These are phyloP conservation scores for Hirschfeldia incana DNA, from an alignment of 345 rosid species.

Conservation along the genomic window DNA sequence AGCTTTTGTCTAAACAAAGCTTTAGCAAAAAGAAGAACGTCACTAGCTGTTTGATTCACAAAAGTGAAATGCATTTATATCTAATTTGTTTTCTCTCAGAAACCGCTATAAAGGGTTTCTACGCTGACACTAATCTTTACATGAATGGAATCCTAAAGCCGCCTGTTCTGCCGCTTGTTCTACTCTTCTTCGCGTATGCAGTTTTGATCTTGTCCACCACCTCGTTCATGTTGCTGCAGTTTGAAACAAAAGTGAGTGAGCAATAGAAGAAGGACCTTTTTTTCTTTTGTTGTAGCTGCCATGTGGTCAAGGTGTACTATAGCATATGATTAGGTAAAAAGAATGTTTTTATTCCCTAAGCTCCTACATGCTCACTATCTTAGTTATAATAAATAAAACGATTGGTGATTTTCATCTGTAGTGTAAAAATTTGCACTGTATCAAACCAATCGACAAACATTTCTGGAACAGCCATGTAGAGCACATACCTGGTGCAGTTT, in stretches of 20 bases:
- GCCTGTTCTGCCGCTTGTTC: conserved; percentile 47
- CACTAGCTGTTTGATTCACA: neutral
- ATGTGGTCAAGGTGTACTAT: neutral
- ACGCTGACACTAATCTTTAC: conserved; percentile 36
- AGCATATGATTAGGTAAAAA: neutral
- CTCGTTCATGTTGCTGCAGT: conserved; percentile 86
- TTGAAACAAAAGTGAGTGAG: conserved; percentile 12
- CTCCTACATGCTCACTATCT: conserved; percentile 1
- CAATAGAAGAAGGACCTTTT: neutral
- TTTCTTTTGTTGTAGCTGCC: neutral
- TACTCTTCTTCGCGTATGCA: conserved; percentile 73
- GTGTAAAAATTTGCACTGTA: neutral
- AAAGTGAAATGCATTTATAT: conserved; percentile 12
- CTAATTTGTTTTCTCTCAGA: neutral
- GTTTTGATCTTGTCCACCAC: conserved; percentile 89
- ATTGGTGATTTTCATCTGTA: neutral
- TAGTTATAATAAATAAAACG: neutral
- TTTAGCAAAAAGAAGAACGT: neutral
- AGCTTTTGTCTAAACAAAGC: neutral
- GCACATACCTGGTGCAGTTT: conserved; percentile 77
- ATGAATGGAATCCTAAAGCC: conserved; percentile 67
- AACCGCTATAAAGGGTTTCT: conserved; percentile 1
- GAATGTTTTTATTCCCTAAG: neutral
- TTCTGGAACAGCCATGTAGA: neutral
- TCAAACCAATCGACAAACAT: conserved; percentile 1